These are phyloP conservation scores for Gossypioides kirkii DNA, from an alignment of 345 rosid genomes.

Conservation along the genomic window DNA sequence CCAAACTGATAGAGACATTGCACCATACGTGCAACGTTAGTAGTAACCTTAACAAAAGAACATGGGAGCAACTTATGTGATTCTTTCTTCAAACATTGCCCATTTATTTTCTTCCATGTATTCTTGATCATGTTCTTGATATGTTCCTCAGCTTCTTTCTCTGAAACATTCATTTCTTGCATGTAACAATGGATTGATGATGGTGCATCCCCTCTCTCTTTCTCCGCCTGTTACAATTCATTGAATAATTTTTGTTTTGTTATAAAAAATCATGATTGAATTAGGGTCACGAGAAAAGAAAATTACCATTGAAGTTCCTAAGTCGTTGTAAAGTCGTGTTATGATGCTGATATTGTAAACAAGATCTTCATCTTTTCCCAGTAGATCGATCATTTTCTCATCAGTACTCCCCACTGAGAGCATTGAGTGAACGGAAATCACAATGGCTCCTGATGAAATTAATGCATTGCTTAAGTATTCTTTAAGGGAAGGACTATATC, in stretches of 20 bases:
- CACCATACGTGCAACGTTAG: conserved; percentile 36
- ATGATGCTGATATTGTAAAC: conserved; percentile 30
- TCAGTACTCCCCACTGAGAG: conserved; percentile 16
- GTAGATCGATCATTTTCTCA: neutral
- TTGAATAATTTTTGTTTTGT: no score
- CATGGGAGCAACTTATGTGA: conserved; percentile 11
- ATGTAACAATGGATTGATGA: conserved; percentile 39
- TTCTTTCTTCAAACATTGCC: conserved; percentile 2
- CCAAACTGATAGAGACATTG: conserved; percentile 40
- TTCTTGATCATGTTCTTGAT: conserved; percentile 25
- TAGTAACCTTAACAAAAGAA: conserved; percentile 19
- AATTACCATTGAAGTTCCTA: conserved; percentile 39
- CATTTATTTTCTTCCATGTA: conserved; percentile 40
- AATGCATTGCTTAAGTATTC: conserved; percentile 43
- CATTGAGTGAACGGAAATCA: conserved; percentile 31
- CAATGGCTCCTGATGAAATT: conserved; percentile 37
- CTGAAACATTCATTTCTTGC: conserved; percentile 37
- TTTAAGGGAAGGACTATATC: conserved; percentile 31
- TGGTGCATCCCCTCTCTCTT: conserved; percentile 51
- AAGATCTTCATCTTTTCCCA: conserved; percentile 23
- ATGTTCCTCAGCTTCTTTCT: conserved; percentile 29
- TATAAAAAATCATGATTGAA: no score
- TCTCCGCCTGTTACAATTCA: conserved; percentile 31
- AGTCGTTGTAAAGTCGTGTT: conserved; percentile 47
- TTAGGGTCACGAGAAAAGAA: no score